Evolutionary conservation across 2,329 filamentous ascomycete species (phyloP).

Genomic region (Diaporthe sp.): DNA sequence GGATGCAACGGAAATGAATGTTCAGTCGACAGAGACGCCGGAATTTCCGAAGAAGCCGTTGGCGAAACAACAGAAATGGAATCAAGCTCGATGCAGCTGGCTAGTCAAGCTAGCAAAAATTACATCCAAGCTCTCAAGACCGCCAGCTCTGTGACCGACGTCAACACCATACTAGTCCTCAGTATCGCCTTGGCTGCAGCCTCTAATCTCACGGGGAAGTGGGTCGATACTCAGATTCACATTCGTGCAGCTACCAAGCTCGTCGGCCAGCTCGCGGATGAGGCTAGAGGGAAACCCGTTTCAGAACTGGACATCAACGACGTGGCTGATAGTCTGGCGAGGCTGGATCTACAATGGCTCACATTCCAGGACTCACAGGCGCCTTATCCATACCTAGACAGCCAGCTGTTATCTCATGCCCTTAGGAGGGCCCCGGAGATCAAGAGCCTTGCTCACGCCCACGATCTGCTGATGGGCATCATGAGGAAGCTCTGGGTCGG

Average conservation of each 20-base stretch:
- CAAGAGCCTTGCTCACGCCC: constrained; percentile 39
- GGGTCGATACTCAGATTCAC: constrained; percentile 50
- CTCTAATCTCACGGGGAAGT: constrained; percentile 50
- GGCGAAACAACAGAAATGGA: neutral
- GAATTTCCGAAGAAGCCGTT: too few species aligned
- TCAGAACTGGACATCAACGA: constrained; percentile 40
- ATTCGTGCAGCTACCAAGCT: constrained; percentile 49
- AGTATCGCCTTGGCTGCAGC: constrained; percentile 51
- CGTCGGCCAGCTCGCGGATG: constrained; percentile 39
- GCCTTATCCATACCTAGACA: constrained; percentile 47
- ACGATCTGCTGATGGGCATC: constrained; percentile 40
- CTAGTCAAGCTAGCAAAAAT: constrained; percentile 45
- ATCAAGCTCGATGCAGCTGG: constrained; percentile 40
- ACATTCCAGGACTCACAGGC: constrained; percentile 50
- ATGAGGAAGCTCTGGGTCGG: constrained; percentile 38
- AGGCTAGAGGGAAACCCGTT: neutral
- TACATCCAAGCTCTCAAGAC: constrained; percentile 49
- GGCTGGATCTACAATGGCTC: constrained; percentile 53
- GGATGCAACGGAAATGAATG: neutral
- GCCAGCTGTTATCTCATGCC: neutral
- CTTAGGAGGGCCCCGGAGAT: neutral
- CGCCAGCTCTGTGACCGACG: constrained; percentile 47
- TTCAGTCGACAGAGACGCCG: neutral
- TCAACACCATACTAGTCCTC: constrained; percentile 47
- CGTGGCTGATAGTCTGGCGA: constrained; percentile 45